These are phyloP conservation scores for Talaromyces sp. DNA, from an alignment of 2,329 filamentous ascomycete genomes.

Conservation along the genomic window DNA sequence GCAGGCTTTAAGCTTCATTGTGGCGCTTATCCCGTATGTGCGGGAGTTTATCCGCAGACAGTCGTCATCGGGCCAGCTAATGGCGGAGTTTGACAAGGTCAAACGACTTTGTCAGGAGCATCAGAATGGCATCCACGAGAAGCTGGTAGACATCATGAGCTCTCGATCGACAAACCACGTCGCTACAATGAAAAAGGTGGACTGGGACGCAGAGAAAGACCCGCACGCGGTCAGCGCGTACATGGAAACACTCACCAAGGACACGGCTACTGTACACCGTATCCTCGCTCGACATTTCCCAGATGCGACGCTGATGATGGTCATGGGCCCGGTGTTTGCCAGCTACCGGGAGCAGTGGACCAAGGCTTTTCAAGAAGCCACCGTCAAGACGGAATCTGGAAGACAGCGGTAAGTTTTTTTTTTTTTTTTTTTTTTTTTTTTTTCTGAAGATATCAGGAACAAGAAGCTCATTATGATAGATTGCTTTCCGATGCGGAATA, in stretches of 20 bases:
- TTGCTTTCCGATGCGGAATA: slow-evolving; percentile 71
- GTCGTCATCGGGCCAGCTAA: slow-evolving; percentile 49
- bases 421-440: slow-evolving; percentile 17
- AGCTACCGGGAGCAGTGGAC: slow-evolving; percentile 77
- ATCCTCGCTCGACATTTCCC: slow-evolving; percentile 77
- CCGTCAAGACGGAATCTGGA: slow-evolving; percentile 60
- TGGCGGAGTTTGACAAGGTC: slow-evolving; percentile 84
- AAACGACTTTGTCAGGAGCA: slow-evolving; percentile 81
- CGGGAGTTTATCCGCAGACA: slow-evolving; percentile 87
- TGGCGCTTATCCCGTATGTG: slow-evolving; percentile 80
- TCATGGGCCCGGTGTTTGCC: slow-evolving; percentile 79
- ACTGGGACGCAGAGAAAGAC: slow-evolving; percentile 59
- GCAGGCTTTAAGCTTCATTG: slow-evolving; percentile 81
- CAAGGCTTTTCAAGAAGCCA: slow-evolving; percentile 60
- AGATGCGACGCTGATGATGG: slow-evolving; percentile 68
- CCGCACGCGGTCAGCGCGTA: slow-evolving; percentile 56
- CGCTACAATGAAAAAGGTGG: slow-evolving; percentile 64
- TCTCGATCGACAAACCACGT: slow-evolving; percentile 68
- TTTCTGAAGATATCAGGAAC: slow-evolving; percentile 6
- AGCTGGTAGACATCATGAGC: slow-evolving; percentile 88
- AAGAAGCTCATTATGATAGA: slow-evolving; percentile 39
- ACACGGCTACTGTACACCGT: slow-evolving; percentile 77
- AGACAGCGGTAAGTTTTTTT: slow-evolving; percentile 59
- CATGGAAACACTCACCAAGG: slow-evolving; percentile 82
- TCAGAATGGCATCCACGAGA: slow-evolving; percentile 84